Conservation (phyloP, 2,329 filamentous ascomycete species). For the Coniochaeta prunicola region DNA sequence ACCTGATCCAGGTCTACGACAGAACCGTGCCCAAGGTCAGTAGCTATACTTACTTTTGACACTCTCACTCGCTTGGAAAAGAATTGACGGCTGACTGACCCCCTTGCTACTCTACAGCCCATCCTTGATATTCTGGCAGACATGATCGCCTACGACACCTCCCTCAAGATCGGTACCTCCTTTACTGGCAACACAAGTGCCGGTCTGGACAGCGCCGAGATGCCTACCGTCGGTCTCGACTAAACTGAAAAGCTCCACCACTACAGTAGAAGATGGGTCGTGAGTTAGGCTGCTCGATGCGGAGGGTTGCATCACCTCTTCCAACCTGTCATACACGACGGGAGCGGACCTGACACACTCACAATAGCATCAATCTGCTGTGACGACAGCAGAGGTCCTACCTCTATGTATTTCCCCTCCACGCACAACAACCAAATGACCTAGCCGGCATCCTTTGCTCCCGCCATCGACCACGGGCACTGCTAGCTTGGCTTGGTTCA, state of each 20-base stretch:
- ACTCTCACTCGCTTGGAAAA: not conserved
- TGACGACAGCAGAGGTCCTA: not conserved
- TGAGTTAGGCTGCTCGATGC: not conserved
- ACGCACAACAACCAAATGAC: not conserved
- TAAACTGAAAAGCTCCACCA: constrained; percentile 26
- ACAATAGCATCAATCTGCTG: not conserved
- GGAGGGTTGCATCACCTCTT: not conserved
- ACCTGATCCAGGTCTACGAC: constrained; percentile 95
- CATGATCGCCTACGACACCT: constrained; percentile 91
- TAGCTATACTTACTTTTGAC: not conserved
- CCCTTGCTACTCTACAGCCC: constrained; percentile 45
- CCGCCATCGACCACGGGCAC: not conserved
- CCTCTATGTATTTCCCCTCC: not conserved
- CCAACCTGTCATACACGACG: not conserved
- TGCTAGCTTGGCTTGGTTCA: not conserved
- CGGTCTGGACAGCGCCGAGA: constrained; percentile 13
- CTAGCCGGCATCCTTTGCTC: constrained; percentile 1
- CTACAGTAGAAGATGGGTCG: not conserved
- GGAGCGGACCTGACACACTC: not conserved
- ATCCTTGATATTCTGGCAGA: constrained; percentile 94
- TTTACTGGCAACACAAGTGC: constrained; percentile 20
- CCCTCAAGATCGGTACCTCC: constrained; percentile 48
- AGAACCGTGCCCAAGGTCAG: constrained; percentile 92
- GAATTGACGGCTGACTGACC: not conserved
- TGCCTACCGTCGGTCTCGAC: constrained; percentile 42